Percentiles rank a stretch among this genome's conserved stretches.
phyloP scores from a whole-genome alignment of 2,329 filamentous ascomycete species.

The Rosellinia necatrix region DNA sequence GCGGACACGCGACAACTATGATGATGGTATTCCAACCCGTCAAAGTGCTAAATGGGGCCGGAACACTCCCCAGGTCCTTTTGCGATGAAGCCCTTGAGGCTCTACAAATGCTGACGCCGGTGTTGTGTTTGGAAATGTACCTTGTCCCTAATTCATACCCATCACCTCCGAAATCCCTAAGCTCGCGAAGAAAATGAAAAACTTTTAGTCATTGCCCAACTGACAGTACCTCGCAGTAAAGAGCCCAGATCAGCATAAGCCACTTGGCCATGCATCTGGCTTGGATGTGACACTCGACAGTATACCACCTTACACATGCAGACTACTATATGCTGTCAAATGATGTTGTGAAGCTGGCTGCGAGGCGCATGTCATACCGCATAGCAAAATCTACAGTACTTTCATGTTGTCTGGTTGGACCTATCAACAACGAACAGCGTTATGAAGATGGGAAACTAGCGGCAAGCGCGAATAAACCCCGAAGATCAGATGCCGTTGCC shows the following conservation, averaged over 20 bases:
- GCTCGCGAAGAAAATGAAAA: neutral
- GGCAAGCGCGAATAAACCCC: constrained; percentile 2
- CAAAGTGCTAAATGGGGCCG: constrained; percentile 5
- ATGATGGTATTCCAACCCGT: neutral
- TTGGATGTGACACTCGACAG: constrained; percentile 8
- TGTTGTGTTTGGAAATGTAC: no score
- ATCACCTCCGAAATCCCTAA: no score
- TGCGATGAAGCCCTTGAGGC: neutral
- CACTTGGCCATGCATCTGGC: constrained; percentile 12
- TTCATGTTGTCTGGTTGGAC: neutral
- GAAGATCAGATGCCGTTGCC: neutral
- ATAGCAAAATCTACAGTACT: neutral
- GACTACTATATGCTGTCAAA: constrained; percentile 17
- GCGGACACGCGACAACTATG: constrained; percentile 6
- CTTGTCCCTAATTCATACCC: no score
- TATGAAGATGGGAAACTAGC: neutral
- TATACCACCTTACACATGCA: constrained; percentile 5
- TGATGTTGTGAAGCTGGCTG: constrained; percentile 8
- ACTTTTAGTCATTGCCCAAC: neutral
- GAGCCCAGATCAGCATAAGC: constrained; percentile 9
- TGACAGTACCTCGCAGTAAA: constrained; percentile 1
- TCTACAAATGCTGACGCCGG: neutral
- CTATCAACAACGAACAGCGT: constrained; percentile 2
- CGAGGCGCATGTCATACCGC: constrained; percentile 15
- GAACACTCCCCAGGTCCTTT: neutral